Conservation (phyloP, 192 early-diverging fungal species). For the Dissophora ornata region DNA sequence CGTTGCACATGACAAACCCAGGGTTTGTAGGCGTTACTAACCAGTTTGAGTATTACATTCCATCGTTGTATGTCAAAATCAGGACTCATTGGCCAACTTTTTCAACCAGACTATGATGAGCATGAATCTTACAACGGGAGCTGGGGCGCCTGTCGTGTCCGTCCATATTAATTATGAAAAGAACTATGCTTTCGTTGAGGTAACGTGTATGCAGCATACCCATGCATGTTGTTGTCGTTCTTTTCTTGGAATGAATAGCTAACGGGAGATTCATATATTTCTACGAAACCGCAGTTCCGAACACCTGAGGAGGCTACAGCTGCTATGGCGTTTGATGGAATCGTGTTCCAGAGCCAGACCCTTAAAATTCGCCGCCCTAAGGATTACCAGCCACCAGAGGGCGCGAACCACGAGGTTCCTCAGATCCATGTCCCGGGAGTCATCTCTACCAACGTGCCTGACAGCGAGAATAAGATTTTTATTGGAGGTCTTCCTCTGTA, state of each 20-base stretch:
- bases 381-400: conserved; percentile 82
- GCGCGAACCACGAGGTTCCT: conserved; percentile 59
- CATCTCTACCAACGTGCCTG: conserved; percentile 90
- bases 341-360: conserved; percentile 82
- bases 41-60: too few species aligned
- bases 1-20: too few species aligned
- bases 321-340: conserved; percentile 94
- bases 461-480: conserved; percentile 94
- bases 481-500: conserved; percentile 92
- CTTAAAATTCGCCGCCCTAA: conserved; percentile 95
- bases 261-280: too few species aligned
- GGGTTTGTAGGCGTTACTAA: not conserved
- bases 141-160: conserved; percentile 77
- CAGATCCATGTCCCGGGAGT: conserved; percentile 78
- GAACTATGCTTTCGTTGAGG: conserved; percentile 96
- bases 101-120: conserved; percentile 90
- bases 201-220: conserved; percentile 39
- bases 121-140: conserved; percentile 74
- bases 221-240: too few species aligned
- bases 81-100: conserved; percentile 79
- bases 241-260: too few species aligned
- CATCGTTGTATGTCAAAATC: too few species aligned
- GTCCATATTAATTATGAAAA: conserved; percentile 95
- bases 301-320: conserved; percentile 88
- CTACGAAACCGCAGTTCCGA: conserved; percentile 87